Conservation (phyloP, 371 early-diverging fungal species). For the Nematocida sp. region DNA sequence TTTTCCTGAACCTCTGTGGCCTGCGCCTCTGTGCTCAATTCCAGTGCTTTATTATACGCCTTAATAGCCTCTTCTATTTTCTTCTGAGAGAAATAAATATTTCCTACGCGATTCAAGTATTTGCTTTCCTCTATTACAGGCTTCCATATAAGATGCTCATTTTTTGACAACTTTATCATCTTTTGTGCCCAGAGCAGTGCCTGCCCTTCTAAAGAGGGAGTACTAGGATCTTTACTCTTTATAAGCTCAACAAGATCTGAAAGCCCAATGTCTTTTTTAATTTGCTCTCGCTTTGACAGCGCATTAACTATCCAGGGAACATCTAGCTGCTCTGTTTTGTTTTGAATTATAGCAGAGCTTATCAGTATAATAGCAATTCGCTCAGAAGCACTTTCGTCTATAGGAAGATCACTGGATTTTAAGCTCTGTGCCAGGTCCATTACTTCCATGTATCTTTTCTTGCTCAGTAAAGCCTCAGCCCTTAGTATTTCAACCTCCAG, state of each 20-base stretch:
- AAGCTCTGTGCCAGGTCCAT: background rate
- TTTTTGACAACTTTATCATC: constrained; percentile 29
- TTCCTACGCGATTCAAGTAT: constrained; percentile 31
- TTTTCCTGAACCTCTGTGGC: constrained; percentile 7
- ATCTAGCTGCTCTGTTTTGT: constrained; percentile 11
- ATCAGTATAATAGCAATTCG: constrained; percentile 17
- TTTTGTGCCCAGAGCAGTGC: constrained; percentile 9
- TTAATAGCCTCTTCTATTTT: constrained; percentile 16
- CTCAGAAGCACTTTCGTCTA: constrained; percentile 20
- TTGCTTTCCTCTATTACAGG: constrained; percentile 12
- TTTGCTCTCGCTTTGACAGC: constrained; percentile 5
- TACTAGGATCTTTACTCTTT: constrained; percentile 23
- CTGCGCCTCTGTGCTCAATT: background rate
- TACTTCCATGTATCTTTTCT: constrained; percentile 47
- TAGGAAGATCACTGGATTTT: background rate
- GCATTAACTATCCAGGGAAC: constrained; percentile 45
- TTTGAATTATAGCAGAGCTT: background rate
- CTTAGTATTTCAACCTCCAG: constrained; percentile 30
- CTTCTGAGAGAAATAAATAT: constrained; percentile 33
- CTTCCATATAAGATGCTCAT: constrained; percentile 13
- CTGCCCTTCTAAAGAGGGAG: background rate
- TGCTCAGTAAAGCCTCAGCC: constrained; percentile 17
- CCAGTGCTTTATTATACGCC: constrained; percentile 17
- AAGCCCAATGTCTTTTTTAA: background rate
- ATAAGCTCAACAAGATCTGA: constrained; percentile 35